phyloP scores from a whole-genome alignment of 140 eudicot genomes.

The Ambrosia hybrid region DNA sequence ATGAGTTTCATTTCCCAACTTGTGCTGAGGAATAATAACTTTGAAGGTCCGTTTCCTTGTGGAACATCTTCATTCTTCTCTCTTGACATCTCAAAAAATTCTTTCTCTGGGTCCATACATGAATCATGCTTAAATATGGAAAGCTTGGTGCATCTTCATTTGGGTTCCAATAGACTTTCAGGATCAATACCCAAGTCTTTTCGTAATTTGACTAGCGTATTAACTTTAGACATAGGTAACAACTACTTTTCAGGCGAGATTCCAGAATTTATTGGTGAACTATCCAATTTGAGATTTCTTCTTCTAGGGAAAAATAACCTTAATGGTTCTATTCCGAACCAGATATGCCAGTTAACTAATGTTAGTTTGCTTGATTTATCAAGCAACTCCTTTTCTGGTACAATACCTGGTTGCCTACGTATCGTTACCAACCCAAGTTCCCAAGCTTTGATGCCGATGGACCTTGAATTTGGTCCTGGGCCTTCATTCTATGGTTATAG shows the following conservation, averaged over 20 bases:
- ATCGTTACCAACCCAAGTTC: not conserved
- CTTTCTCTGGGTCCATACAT: slow-evolving; percentile 27
- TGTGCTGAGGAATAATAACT: slow-evolving; percentile 10
- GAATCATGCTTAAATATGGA: not conserved
- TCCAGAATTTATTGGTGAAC: slow-evolving; percentile 10
- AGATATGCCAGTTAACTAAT: slow-evolving; percentile 17
- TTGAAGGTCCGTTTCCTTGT: slow-evolving; percentile 27
- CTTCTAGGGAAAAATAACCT: slow-evolving; percentile 20
- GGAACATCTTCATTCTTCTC: not conserved
- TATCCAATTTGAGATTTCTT: slow-evolving; percentile 24
- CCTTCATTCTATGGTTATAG: no score
- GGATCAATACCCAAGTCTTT: slow-evolving; percentile 19
- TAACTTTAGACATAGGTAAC: no score
- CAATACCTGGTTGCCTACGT: slow-evolving; percentile 34
- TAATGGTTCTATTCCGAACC: slow-evolving; percentile 29
- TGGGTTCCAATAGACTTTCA: slow-evolving; percentile 16
- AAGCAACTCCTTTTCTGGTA: slow-evolving; percentile 14
- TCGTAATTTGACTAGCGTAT: no score
- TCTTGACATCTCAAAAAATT: slow-evolving; percentile 27
- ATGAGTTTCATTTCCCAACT: not conserved
- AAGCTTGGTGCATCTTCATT: slow-evolving; percentile 4
- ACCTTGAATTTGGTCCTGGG: no score
- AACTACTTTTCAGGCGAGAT: slow-evolving; percentile 22
- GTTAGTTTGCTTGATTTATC: slow-evolving; percentile 31
- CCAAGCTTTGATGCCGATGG: not conserved